phyloP scores from a whole-genome alignment of 495 filamentous ascomycete genomes.

The Schizothecium vesticola region DNA sequence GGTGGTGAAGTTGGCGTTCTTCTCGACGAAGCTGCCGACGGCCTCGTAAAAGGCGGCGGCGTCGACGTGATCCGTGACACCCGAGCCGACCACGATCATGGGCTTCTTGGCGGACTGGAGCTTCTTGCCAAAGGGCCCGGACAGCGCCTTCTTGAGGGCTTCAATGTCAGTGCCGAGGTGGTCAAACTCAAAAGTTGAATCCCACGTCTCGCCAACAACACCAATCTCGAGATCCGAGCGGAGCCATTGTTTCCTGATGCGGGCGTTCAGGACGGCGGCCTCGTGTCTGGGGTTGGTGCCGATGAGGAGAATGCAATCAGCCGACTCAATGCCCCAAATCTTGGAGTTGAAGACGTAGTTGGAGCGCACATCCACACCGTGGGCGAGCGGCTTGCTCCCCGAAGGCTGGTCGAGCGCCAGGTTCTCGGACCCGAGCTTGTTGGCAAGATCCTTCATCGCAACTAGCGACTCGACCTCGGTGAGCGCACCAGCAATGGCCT shows the following conservation, averaged over 20 bases:
- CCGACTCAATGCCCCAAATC: conserved; percentile 87
- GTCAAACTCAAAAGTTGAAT: conserved; percentile 89
- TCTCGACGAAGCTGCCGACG: conserved; percentile 83
- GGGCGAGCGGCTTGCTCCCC: conserved; percentile 76
- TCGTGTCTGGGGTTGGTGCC: conserved; percentile 94
- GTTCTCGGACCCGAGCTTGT: conserved; percentile 94
- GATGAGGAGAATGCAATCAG: conserved; percentile 84
- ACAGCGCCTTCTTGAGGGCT: conserved; percentile 74
- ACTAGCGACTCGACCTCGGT: conserved; percentile 88
- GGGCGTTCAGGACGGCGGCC: conserved; percentile 88
- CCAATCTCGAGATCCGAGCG: conserved; percentile 91
- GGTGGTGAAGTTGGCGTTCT: conserved; percentile 83
- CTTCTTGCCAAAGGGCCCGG: conserved; percentile 87
- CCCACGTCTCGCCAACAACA: conserved; percentile 83
- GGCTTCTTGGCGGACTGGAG: conserved; percentile 81
- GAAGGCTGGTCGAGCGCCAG: conserved; percentile 84
- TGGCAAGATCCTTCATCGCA: conserved; percentile 92
- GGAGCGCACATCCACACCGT: conserved; percentile 88
- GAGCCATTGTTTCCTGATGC: conserved; percentile 96
- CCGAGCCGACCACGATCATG: conserved; percentile 93
- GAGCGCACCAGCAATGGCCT: conserved; percentile 86
- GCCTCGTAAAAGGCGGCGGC: conserved; percentile 88
- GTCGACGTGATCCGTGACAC: conserved; percentile 81
- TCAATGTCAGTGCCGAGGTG: conserved; percentile 74
- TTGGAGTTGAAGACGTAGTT: conserved; percentile 96